Evolutionary conservation across 495 filamentous ascomycete species (phyloP), one percentile per base, ranked within the genome.

Genomic region (Thozetella sp.): DNA sequence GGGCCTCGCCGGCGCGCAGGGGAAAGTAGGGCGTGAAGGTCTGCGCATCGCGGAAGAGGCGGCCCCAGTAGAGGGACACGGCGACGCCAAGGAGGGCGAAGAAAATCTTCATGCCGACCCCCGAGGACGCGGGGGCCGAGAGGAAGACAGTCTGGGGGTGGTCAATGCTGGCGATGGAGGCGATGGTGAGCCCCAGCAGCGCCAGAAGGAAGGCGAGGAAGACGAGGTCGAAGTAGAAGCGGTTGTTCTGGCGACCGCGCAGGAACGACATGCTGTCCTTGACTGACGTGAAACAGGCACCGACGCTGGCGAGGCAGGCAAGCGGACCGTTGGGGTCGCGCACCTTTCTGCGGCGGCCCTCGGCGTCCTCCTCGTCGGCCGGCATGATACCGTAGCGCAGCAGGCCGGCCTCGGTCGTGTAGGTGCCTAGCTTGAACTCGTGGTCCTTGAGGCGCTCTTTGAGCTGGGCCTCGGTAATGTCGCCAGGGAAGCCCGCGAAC

Each of bases 301-400:
- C 26, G 17, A 63, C 1, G 25, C 50, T 55, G 22, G 34, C 24
- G 51, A 64, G 45, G 34, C 57, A 23, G 57, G 55, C 3, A 25
- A 48, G 34, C 48, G 6, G 3, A 20, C 57, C 43, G 3, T 48
- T 20, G 10, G 43, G 34, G 19, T 55, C 57, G 40, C n/a, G 20
- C 25, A 50, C 25, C 22, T 43, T 61, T 23, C 52, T 45, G 43
- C 43, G 48, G 45, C 26, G 17, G 25, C 57, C 43, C 43, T 48
- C 43, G 43, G 43, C 43, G n/a, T 48, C 43, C 10, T 11, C 43
- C 10, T 45, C 34, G 24, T 58, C 61, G 15, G 22, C 9, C 10
- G 65, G 65, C 68, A 71, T 61, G 37, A 71, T 68, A 13, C 68
- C 65, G 26, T 63, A 68, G 55, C 66, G 65, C 9, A 26, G 22